Evolutionary conservation across 371 early-diverging fungal species (phyloP).

Genomic region (Zopfochytrium polystomum): DNA sequence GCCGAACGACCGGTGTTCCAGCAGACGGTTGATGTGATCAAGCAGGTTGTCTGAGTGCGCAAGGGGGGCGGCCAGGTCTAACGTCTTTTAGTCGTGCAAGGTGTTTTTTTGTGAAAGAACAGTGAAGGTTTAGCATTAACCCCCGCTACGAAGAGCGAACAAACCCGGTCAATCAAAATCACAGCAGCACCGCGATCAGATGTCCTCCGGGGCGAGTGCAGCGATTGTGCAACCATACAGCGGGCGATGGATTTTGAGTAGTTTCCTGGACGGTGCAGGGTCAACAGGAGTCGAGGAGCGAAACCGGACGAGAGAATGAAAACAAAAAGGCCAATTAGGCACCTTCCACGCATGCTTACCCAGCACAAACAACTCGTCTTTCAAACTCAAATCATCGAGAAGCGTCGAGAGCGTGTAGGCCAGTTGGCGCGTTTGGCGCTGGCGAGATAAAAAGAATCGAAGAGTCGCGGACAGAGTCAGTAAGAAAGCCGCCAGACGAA

Average conservation of each 20-base stretch:
- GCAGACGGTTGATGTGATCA: slow-evolving; percentile 22
- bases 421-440: slow-evolving; percentile 25
- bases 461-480: no score
- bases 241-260: slow-evolving; percentile 26
- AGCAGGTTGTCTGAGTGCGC: slow-evolving; percentile 33
- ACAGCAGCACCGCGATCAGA: slow-evolving; percentile 20
- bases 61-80: slow-evolving; percentile 30
- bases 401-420: slow-evolving; percentile 19
- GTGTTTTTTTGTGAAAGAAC: no score
- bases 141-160: not conserved
- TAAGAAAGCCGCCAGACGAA: no score
- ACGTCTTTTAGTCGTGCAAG: no score
- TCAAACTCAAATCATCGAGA: slow-evolving; percentile 17
- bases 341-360: slow-evolving; percentile 9
- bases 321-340: no score
- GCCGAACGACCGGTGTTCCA: not conserved
- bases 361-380: slow-evolving; percentile 36
- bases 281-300: no score
- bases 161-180: slow-evolving; percentile 31
- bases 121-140: not conserved
- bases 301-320: no score
- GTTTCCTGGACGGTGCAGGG: slow-evolving; percentile 12
- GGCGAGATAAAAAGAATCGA: no score
- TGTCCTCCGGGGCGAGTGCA: slow-evolving; percentile 15
- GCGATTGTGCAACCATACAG: slow-evolving; percentile 27